Evolutionary conservation across 768 basidiomycete species (phyloP), one percentile per base, ranked within the genome.

Genomic region (Pholiota conissans): DNA sequence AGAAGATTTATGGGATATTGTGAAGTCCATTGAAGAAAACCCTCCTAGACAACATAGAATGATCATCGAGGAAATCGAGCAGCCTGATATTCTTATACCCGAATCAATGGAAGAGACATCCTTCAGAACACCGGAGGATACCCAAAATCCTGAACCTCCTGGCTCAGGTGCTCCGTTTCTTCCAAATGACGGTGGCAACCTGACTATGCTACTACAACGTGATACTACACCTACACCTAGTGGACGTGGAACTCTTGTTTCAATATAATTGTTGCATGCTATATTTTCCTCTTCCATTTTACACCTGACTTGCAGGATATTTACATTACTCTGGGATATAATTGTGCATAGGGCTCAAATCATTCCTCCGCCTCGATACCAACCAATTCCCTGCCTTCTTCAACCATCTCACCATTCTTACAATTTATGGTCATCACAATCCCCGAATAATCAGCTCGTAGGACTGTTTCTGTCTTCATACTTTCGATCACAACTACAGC

Each of bases 401-500:
- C 89, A 0, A 96, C 93, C 86, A 95, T 93, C 71, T 95, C 90
- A 2, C 95, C 95, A 65, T 90, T 89, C 71, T 76, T 81, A 67
- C 91, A 95, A 13, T 83, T 84, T 13, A 96, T 83, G 45, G 81
- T 76, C 63, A 78, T 85, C 7, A 96, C 87, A 5, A 86, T 74
- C 3, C 93, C 95, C 34, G 81, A 75, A 7, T 75, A 76, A 58
- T 85, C 81, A 13, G 92, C 85, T 53, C 93, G 79, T 61, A 97
- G 71, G 39, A 93, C 90, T 35, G 90, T 95, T 74, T 96, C 94
- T 61, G 94, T 97, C 84, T 98, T 98, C 95, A 97, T 98, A 67
- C 94, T 96, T 75, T 96, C 95, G 67, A 96, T 73, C 5, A 95
- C 84, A 28, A 94, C 85, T 8, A 93, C 79, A 7, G 83, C 84